Base-by-base conservation (phyloP, 2,329 filamentous ascomycete species). In the Aspergillus piperis region DNA sequence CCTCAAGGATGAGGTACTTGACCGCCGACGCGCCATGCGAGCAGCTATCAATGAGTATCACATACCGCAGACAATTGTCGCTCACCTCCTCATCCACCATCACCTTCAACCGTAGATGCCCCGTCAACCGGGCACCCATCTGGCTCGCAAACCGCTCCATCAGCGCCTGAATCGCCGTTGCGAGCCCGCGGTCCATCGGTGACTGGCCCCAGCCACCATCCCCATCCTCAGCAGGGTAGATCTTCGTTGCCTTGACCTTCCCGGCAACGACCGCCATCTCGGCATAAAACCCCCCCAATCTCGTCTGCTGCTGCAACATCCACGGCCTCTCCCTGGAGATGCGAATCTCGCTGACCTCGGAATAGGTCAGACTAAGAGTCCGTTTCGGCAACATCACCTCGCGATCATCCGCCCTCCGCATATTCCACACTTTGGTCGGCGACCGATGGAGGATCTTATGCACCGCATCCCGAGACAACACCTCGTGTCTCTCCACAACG, bases 101-200 rank as follows among this genome's bases (percentile, higher is more conserved):
- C 63, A 93, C 88, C 70, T 91, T 87, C 57, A 93, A 88, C 17
- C 84, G 88, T 32, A 92, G 72, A 70, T 93, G 90, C 0, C 90
- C 90, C 0, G 88, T 91, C 68, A 90, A 77, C 3, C 71, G 67
- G 13, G 73, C 56, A 1, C 83, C 82, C 23, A 82, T 77, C 48
- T 79, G 80, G 3, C 71, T 70, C 0, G 85, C 85, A 57, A 89
- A 86, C 10, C 73, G 77, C 57, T 82, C 71, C 1, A 89, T 92
- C 66, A 92, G 90, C 1, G 76, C 76, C 0, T 88, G 80, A 83
- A 92, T 89, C 1, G 84, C 83, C 21, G 75, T 74, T 41, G 80
- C 83, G 0, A 92, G 74, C 0, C 80, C 75, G 0, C 84, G 85
- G 7, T 83, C 75, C 0, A 80, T 63, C 0, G 84, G 82, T 0